Evolutionary conservation across 495 filamentous ascomycete genomes (phyloP), one percentile per base, ranked within the genome.

Genomic region (Podospora pseudopauciseta): DNA sequence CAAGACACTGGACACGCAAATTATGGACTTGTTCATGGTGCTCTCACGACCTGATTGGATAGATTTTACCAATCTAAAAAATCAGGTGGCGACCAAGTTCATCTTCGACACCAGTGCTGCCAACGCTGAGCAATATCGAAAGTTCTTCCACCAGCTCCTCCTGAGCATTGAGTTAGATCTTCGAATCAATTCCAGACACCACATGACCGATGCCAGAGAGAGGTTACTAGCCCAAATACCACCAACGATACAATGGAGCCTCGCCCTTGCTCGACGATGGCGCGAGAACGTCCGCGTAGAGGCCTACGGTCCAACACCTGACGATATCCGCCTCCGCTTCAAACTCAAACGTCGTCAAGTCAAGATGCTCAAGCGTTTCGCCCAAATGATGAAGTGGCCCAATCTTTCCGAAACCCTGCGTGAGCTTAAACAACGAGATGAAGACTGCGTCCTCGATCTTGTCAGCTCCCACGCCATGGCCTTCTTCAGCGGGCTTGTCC

Each of bases 81-180:
- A 90, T 67, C 89, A 91, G 70, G 85, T 89, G 57, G 81, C 88
- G 56, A 87, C 89, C 11, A 73, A 74, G 13, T 73, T 84, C 30
- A 76, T 82, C 32, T 72, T 84, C 65, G 82, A 84, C 32, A 84
- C 82, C 0, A 81, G 80, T 23, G 76, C 79, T 26, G 76, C 80
- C 16, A 82, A 83, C 64, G 67, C 73, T 20, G 72, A 77, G 20
- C 77, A 77, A 57, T 83, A 82, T 69, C 82, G 82, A 56, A 86
- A 85, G 58, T 91, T 92, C 80, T 92, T 90, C 75, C 89, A 91
- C 77, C 90, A 91, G 76, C 77, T 92, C 28, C 79, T 92, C 11
- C 81, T 92, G 57, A 87, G 88, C 67, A 80, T 89, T 63, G 90
- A 91, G 75, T 79, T 92, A 4, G 86, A 90, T 68, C 74, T 86